A percentile compares a stretch with the other conserved stretches of the same genome.
Conservation (phyloP, 345 rosid genomes). For the Eucalyptus cloeziana region DNA sequence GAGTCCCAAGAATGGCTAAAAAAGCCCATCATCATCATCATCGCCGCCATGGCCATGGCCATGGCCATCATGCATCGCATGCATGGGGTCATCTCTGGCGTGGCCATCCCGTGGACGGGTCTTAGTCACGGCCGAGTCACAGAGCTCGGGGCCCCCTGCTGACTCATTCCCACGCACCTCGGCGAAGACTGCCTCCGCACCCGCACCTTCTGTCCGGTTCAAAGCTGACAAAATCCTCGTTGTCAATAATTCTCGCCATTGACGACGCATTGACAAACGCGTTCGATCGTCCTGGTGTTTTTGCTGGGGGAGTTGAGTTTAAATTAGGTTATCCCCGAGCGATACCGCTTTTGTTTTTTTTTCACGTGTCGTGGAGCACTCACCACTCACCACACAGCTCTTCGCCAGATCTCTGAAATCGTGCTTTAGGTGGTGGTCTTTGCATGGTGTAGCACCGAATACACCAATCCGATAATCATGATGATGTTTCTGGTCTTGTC, state of each 20-base stretch:
- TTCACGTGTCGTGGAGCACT: background rate
- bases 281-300: background rate
- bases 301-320: background rate
- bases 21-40: background rate
- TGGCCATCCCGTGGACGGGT: background rate
- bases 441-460: background rate
- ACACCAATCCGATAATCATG: background rate
- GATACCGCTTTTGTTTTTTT: background rate
- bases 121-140: background rate
- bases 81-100: background rate
- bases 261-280: background rate
- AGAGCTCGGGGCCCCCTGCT: background rate
- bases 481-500: background rate
- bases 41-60: background rate
- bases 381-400: background rate
- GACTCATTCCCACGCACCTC: background rate
- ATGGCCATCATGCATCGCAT: background rate
- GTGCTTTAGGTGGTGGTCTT: background rate
- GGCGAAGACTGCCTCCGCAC: background rate
- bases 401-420: background rate
- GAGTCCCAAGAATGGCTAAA: background rate
- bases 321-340: background rate
- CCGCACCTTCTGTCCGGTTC: background rate
- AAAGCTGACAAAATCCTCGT: background rate
- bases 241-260: background rate